A percentile compares a stretch with the other conserved stretches of the same genome.
phyloP scores from a whole-genome alignment of 257 asterid genomes.

The Fraxinus americana region DNA sequence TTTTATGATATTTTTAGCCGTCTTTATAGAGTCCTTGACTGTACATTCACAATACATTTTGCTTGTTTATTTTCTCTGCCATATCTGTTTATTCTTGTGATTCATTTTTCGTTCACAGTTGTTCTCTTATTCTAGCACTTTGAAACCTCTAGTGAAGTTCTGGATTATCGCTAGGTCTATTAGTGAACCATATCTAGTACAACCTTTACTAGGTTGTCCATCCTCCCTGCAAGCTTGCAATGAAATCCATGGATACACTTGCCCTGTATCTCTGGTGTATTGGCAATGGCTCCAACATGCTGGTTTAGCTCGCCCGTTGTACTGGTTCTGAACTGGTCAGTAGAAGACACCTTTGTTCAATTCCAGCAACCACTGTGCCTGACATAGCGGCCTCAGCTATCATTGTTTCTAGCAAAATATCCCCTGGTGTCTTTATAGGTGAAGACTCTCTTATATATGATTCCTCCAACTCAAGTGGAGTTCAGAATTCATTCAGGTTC shows the following conservation, averaged over 20 bases:
- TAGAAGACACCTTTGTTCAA: slow-evolving; percentile 92
- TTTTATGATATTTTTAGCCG: not conserved
- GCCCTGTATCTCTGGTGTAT: too few species aligned
- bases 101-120: slow-evolving; percentile 42
- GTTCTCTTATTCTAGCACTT: slow-evolving; percentile 92
- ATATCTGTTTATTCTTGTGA: slow-evolving; percentile 8
- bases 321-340: slow-evolving; percentile 81
- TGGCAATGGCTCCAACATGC: too few species aligned
- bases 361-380: slow-evolving; percentile 86
- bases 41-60: slow-evolving; percentile 8
- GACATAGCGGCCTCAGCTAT: slow-evolving; percentile 91
- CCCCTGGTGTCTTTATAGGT: slow-evolving; percentile 84
- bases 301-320: slow-evolving; percentile 33
- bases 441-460: slow-evolving; percentile 91
- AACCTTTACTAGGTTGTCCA: too few species aligned
- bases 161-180: slow-evolving; percentile 54
- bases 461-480: slow-evolving; percentile 66
- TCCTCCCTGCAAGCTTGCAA: too few species aligned
- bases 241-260: too few species aligned
- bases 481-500: slow-evolving; percentile 72
- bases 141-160: slow-evolving; percentile 96
- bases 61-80: slow-evolving; percentile 18
- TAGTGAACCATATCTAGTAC: too few species aligned
- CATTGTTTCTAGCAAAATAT: slow-evolving; percentile 78
- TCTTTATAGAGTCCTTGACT: not conserved